phyloP scores from a whole-genome alignment of 2,329 filamentous ascomycete genomes.

The Colletotrichum cordylinicola region DNA sequence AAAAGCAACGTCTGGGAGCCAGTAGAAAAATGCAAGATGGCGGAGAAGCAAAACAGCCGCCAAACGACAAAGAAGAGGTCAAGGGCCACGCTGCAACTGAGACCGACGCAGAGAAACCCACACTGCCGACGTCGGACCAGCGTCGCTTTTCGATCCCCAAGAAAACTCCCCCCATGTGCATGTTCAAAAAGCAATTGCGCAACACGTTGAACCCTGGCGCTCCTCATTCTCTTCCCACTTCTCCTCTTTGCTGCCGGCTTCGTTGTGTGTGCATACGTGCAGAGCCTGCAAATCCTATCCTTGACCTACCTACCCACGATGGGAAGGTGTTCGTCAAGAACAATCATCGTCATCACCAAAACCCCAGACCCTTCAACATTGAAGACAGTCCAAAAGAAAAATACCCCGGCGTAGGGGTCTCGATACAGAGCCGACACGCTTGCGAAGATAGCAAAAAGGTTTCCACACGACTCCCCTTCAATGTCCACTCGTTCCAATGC shows the following conservation, averaged over 20 bases:
- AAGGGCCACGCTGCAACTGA: not conserved
- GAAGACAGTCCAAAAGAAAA: constrained; percentile 8
- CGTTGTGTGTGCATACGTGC: not conserved
- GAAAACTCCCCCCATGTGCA: not conserved
- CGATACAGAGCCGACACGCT: not conserved
- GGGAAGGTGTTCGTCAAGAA: not conserved
- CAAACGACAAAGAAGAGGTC: not conserved
- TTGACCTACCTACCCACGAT: not conserved
- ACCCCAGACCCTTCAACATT: constrained; percentile 1
- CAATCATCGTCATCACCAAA: not conserved
- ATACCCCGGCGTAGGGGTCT: not conserved
- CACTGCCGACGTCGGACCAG: constrained; percentile 10
- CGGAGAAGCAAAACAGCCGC: not conserved
- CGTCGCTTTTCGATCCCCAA: not conserved
- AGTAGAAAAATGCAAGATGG: not conserved
- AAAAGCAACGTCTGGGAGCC: not conserved
- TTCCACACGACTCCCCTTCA: not conserved
- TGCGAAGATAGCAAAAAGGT: not conserved
- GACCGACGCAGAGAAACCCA: not conserved
- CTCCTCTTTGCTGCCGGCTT: not conserved
- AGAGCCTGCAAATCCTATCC: not conserved
- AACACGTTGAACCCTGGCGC: not conserved
- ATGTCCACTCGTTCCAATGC: not conserved
- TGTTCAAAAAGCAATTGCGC: not conserved
- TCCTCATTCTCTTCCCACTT: not conserved